These are phyloP conservation scores for Polysphondylium violaceum DNA, from an alignment of 78 protist species.

Conservation along the genomic window DNA sequence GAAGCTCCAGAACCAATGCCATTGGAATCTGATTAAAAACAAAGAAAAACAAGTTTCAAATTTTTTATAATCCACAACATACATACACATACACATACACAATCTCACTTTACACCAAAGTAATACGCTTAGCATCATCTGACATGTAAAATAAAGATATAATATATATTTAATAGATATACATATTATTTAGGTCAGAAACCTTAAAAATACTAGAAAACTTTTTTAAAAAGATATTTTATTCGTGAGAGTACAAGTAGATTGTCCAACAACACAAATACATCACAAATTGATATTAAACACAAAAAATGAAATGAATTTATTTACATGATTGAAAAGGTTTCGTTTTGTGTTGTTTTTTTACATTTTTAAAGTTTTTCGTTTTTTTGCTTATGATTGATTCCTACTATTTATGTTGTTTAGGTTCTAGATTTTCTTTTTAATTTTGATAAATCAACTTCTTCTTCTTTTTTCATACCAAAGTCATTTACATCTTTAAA, in stretches of 20 bases:
- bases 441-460: conserved; percentile 12
- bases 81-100: too few species aligned
- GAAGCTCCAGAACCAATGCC: conserved; percentile 33
- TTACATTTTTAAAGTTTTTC: not conserved
- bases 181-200: too few species aligned
- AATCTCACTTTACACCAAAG: too few species aligned
- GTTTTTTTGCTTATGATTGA: not conserved
- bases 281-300: not conserved
- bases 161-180: too few species aligned
- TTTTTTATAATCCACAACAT: too few species aligned
- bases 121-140: too few species aligned
- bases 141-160: too few species aligned
- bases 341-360: not conserved
- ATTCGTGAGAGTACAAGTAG: too few species aligned
- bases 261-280: not conserved
- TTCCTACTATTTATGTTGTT: not conserved
- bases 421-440: conserved; percentile 45
- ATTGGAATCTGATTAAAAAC: not conserved
- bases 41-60: too few species aligned
- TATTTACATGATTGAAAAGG: not conserved
- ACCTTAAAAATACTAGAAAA: too few species aligned
- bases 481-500: conserved; percentile 64
- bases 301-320: not conserved
- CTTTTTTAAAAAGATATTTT: too few species aligned
- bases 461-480: conserved; percentile 31